A percentile compares a stretch with the other conserved stretches of the same genome.
Evolutionary conservation across 73 alveolate species (phyloP).

Genomic region (Paramecium sonneborni): DNA sequence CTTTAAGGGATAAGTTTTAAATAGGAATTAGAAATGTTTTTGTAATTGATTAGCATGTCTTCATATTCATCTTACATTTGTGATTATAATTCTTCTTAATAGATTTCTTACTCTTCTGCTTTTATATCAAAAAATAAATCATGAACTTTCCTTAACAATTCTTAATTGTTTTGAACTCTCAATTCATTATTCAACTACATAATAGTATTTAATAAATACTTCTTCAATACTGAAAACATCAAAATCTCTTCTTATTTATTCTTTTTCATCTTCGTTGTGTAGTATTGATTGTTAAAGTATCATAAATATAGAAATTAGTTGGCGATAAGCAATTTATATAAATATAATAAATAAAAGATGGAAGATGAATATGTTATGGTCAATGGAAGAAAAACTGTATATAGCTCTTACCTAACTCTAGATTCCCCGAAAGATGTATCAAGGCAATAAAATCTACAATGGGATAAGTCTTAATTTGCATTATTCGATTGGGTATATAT

Average conservation of each 20-base stretch:
- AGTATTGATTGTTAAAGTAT: not conserved
- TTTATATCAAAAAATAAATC: not conserved
- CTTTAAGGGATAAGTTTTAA: not conserved
- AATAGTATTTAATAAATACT: not conserved
- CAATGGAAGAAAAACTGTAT: conserved; percentile 55
- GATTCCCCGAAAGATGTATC: conserved; percentile 48
- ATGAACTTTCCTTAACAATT: not conserved
- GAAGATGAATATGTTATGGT: conserved; percentile 59
- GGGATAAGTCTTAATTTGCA: not conserved
- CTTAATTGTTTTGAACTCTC: not conserved
- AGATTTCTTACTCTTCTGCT: not conserved
- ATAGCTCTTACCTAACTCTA: not conserved
- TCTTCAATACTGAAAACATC: not conserved
- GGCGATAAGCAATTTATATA: not conserved
- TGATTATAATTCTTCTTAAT: too few relatives aligned
- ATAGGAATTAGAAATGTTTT: not conserved
- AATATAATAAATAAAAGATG: not conserved
- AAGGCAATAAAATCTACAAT: not conserved
- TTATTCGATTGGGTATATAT: conserved; percentile 22
- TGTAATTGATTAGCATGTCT: not conserved
- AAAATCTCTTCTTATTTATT: not conserved
- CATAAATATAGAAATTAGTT: not conserved
- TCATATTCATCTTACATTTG: not conserved
- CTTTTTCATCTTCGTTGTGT: not conserved
- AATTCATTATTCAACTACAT: not conserved